Base-by-base conservation (phyloP, 2,329 filamentous ascomycete genomes). In the Diaporthe helianthi region DNA sequence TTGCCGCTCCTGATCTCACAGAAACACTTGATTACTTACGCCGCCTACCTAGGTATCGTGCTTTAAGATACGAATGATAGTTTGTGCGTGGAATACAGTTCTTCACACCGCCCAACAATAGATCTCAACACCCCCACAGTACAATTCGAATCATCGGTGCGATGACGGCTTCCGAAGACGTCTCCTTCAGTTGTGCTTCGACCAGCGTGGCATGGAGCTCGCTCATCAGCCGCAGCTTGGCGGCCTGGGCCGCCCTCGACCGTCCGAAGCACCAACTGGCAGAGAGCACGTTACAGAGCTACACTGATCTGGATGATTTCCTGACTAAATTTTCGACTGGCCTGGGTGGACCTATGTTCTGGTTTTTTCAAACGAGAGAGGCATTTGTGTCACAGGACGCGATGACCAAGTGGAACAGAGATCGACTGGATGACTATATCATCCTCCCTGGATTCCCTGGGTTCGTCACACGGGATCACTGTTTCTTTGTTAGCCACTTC, bases 401-500 rank as follows among this genome's bases (percentile, higher is more conserved):
- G 13, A 55, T 55, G 53, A 55, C 53, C 22, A 55, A 38, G 33
- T 55, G 53, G 33, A 24, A 31, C 33, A 55, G 53, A 15, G n/a
- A 26, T 24, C 33, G 33, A 24, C 13, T 55, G 15, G 53, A 41
- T 38, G 33, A 55, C 15, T 26, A 55, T 36, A 26, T 38, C 8
- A 33, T 55, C 8, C 12, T 38, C 19, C 53, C 53, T 6, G 53
- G n/a, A 7, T 41, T 9, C 53, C 13, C 36, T 10, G 53, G 22
- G 22, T 55, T 55, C 19, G 53, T 55, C 53, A 38, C n/a, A 8
- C 31, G 52, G 6, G n/a, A n/a, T 4, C n/a, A 55, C 4, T 55
- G 31, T 3, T 55, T 55, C 52, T 55, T 55, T 22, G 31, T 55
- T n/a, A 55, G 52, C 52, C 52, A 55, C 26, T 55, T 38, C 31